A percentile compares a stretch with the other conserved stretches of the same genome.
phyloP scores from a whole-genome alignment of 768 basidiomycete genomes.

The Tulasnella sp. region DNA sequence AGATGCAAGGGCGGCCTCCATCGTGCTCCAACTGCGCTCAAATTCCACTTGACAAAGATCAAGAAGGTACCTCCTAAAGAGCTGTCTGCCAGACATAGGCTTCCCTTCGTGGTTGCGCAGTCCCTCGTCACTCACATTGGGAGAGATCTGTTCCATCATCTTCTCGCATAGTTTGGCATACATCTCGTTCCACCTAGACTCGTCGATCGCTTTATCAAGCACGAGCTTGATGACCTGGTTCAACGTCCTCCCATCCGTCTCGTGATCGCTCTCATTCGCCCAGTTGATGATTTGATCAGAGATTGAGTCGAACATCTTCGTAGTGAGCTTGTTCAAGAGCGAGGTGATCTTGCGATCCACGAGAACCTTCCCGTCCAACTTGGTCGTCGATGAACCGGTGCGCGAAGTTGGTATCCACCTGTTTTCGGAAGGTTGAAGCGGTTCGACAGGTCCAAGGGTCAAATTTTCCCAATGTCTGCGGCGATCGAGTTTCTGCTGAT shows the following conservation, averaged over 20 bases:
- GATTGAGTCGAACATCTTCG: slow-evolving; percentile 39
- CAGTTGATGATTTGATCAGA: slow-evolving; percentile 37
- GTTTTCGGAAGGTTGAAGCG: background rate
- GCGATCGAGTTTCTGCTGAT: too few species aligned
- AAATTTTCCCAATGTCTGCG: background rate
- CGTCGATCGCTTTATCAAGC: slow-evolving; percentile 42
- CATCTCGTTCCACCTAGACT: slow-evolving; percentile 38
- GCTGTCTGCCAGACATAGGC: slow-evolving; percentile 31
- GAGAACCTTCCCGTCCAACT: slow-evolving; percentile 32
- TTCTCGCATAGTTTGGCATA: slow-evolving; percentile 36
- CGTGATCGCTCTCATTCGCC: slow-evolving; percentile 35
- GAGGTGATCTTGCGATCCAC: slow-evolving; percentile 41
- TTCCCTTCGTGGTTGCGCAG: slow-evolving; percentile 28
- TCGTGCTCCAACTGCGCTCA: too few species aligned
- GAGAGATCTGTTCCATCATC: slow-evolving; percentile 31
- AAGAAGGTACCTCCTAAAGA: slow-evolving; percentile 40
- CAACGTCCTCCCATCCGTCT: slow-evolving; percentile 36
- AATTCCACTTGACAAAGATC: slow-evolving; percentile 40
- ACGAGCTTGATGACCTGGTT: slow-evolving; percentile 36
- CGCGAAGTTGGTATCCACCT: background rate
- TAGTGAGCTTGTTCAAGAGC: slow-evolving; percentile 40
- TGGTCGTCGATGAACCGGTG: background rate
- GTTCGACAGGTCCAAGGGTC: background rate
- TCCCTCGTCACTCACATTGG: slow-evolving; percentile 31
- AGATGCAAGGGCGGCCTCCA: too few species aligned